Evolutionary conservation across 192 early-diverging fungal species (phyloP).

Genomic region (Geosiphon pyriformis): DNA sequence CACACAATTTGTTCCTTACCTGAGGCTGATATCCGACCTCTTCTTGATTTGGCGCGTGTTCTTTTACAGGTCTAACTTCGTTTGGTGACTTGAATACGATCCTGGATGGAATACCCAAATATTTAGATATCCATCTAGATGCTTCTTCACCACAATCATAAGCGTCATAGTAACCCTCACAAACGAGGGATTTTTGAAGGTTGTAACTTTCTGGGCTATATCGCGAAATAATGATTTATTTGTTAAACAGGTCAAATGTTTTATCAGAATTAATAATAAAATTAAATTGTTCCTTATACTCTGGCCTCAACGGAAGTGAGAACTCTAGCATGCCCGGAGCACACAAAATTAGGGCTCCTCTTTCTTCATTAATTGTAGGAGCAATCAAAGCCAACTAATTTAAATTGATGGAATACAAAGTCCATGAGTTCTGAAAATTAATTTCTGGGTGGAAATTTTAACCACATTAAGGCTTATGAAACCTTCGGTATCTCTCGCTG

Average conservation of each 20-base stretch:
- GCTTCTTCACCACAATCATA: slow-evolving; percentile 63
- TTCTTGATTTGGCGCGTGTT: slow-evolving; percentile 40
- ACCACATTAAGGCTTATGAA: no score
- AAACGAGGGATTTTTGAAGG: slow-evolving; percentile 32
- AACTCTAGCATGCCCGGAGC: background rate
- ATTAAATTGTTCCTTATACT: slow-evolving; percentile 6
- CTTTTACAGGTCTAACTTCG: slow-evolving; percentile 34
- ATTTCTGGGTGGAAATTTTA: no score
- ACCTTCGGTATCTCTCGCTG: slow-evolving; percentile 23
- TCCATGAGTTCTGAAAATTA: no score
- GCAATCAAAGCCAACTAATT: background rate
- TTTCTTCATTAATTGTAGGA: background rate
- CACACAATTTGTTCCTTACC: no score
- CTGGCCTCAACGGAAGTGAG: slow-evolving; percentile 6
- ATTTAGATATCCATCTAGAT: slow-evolving; percentile 50
- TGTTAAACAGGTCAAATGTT: background rate
- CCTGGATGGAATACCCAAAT: slow-evolving; percentile 35
- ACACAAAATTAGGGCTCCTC: background rate
- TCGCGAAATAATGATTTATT: background rate
- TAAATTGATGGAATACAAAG: no score
- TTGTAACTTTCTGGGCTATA: slow-evolving; percentile 25
- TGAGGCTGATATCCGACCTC: slow-evolving; percentile 29
- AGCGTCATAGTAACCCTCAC: slow-evolving; percentile 37
- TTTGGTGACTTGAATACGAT: slow-evolving; percentile 47
- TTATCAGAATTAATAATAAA: background rate